Evolutionary conservation across 208 protist genomes (phyloP).

Genomic region (Novymonas esmeraldas): DNA sequence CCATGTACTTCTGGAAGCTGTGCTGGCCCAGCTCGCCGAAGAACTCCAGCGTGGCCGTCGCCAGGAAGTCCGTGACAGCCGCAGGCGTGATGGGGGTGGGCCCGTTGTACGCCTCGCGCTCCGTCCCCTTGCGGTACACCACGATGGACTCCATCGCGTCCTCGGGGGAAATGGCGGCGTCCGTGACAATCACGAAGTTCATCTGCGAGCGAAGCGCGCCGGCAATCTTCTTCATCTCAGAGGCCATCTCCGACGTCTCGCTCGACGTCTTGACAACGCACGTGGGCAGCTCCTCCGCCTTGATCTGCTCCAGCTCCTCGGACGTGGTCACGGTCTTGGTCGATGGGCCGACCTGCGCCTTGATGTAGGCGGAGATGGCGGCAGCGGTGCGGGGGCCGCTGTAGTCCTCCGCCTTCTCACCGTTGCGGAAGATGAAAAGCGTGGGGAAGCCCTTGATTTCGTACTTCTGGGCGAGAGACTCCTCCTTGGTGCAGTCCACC

Average conservation of each 20-base stretch:
- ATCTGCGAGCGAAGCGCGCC: conserved; percentile 41
- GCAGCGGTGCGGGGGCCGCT: conserved; percentile 58
- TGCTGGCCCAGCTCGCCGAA: conserved; percentile 73
- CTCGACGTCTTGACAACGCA: conserved; percentile 60
- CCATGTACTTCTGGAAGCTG: conserved; percentile 76
- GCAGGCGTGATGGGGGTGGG: conserved; percentile 37
- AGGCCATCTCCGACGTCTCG: conserved; percentile 40
- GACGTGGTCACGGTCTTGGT: conserved; percentile 33
- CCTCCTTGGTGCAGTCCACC: conserved; percentile 88
- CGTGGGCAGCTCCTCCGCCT: conserved; percentile 42
- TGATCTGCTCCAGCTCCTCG: conserved; percentile 70
- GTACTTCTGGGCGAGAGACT: conserved; percentile 49
- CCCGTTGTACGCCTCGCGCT: conserved; percentile 52
- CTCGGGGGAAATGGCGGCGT: conserved; percentile 45
- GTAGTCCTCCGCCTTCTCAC: conserved; percentile 63
- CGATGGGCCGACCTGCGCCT: conserved; percentile 53
- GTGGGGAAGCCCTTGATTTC: conserved; percentile 86
- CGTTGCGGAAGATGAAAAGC: conserved; percentile 83
- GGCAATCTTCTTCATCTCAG: conserved; percentile 35
- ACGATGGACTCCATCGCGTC: conserved; percentile 65
- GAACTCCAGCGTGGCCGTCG: conserved; percentile 43
- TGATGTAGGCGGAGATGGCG: conserved; percentile 68
- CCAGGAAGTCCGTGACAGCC: conserved; percentile 58
- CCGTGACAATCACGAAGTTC: conserved; percentile 67
- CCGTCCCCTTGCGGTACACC: conserved; percentile 51